Evolutionary conservation across 768 basidiomycete species (phyloP).

Genomic region (Termitomyces sp.): DNA sequence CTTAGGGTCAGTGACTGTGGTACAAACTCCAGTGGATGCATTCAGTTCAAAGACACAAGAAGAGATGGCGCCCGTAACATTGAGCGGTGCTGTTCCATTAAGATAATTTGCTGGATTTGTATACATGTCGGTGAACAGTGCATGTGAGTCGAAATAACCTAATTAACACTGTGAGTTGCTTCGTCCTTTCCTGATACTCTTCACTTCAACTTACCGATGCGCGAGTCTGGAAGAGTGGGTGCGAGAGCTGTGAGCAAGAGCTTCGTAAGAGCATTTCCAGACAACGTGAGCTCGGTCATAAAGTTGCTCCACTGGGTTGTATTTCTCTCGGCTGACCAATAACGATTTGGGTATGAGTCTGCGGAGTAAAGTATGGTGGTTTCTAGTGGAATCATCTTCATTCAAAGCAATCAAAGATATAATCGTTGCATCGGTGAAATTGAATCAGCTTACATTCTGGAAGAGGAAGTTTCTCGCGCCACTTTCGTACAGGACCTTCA

Average conservation of each 20-base stretch:
- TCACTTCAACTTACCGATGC: slow-evolving; percentile 44
- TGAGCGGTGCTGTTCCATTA: slow-evolving; percentile 61
- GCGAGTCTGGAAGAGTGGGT: slow-evolving; percentile 45
- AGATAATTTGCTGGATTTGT: slow-evolving; percentile 47
- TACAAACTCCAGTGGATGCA: slow-evolving; percentile 23
- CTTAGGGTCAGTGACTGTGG: slow-evolving; percentile 21
- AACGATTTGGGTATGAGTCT: slow-evolving; percentile 45
- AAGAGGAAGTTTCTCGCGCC: slow-evolving; percentile 69
- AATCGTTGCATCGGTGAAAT: background rate
- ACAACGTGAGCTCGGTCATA: slow-evolving; percentile 49
- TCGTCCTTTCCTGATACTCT: background rate
- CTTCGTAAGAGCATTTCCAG: slow-evolving; percentile 49
- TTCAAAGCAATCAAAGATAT: background rate
- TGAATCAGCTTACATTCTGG: slow-evolving; percentile 51
- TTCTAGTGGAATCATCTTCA: slow-evolving; percentile 57
- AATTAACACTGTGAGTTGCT: background rate
- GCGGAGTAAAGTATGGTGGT: slow-evolving; percentile 43
- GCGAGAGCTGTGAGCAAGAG: slow-evolving; percentile 48
- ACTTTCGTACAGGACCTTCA: slow-evolving; percentile 48
- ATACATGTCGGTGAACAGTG: slow-evolving; percentile 58
- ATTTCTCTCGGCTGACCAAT: slow-evolving; percentile 49
- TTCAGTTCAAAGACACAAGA: slow-evolving; percentile 42
- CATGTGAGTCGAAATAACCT: slow-evolving; percentile 63
- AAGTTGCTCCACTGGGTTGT: slow-evolving; percentile 54
- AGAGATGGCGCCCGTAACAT: slow-evolving; percentile 50